Conservation (phyloP, 169 alveolate species). For the Plasmodium chabaudi region DNA sequence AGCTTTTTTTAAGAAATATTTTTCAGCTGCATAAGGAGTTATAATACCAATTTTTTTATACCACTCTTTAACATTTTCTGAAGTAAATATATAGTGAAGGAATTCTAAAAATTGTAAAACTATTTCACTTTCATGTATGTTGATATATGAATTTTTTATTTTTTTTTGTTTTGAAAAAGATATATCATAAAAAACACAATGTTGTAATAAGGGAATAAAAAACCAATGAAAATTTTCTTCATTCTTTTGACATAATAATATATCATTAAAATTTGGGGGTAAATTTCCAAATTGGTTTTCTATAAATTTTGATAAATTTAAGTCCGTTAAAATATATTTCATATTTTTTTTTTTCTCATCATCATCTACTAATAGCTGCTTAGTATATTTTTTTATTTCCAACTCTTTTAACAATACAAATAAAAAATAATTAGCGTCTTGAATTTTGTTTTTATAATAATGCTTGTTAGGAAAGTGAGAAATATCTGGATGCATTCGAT, state of each 20-base stretch:
- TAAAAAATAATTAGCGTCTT: constrained; percentile 73
- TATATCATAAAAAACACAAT: constrained; percentile 77
- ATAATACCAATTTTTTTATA: constrained; percentile 82
- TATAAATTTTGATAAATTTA: constrained; percentile 52
- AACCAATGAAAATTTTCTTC: constrained; percentile 76
- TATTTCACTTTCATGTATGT: constrained; percentile 64
- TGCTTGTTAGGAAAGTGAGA: constrained; percentile 94
- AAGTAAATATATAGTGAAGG: constrained; percentile 75
- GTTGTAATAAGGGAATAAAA: constrained; percentile 78
- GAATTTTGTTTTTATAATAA: constrained; percentile 89
- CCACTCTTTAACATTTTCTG: constrained; percentile 70
- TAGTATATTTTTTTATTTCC: constrained; percentile 22
- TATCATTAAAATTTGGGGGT: constrained; percentile 29
- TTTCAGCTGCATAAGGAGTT: constrained; percentile 85
- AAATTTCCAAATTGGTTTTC: constrained; percentile 44
- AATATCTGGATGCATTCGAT: constrained; percentile 97
- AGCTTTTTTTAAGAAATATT: constrained; percentile 71
- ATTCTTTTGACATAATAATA: constrained; percentile 44
- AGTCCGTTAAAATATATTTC: constrained; percentile 28
- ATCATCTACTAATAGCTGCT: background rate
- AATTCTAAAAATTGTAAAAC: constrained; percentile 76
- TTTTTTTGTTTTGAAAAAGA: constrained; percentile 37
- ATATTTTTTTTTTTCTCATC: constrained; percentile 1
- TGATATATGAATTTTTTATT: constrained; percentile 74
- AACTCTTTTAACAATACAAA: constrained; percentile 26